Percentiles rank a stretch among this genome's conserved stretches.
phyloP scores from a whole-genome alignment of 2,329 filamentous ascomycete species.

The Clonostachys solani region DNA sequence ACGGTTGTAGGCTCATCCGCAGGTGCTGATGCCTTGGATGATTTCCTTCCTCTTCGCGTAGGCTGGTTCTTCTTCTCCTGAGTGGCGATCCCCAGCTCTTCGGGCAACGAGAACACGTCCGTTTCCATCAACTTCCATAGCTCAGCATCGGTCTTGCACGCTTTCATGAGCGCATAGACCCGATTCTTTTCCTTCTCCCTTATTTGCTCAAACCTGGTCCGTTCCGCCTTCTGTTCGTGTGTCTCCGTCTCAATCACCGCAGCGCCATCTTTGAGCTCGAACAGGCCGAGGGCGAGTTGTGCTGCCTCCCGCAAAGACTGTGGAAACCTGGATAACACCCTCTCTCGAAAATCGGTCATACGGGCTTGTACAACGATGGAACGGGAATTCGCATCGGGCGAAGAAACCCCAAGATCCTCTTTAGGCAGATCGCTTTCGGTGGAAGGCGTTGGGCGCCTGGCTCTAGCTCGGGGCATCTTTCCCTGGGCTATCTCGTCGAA shows the following conservation, averaged over 20 bases:
- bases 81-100: conserved; percentile 47
- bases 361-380: conserved; percentile 25
- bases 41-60: conserved; percentile 2
- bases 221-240: conserved; percentile 25
- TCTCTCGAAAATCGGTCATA: conserved; percentile 22
- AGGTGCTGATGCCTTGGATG: no score
- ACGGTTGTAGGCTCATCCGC: background rate
- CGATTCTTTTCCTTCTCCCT: conserved; percentile 42
- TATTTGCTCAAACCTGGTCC: conserved; percentile 24
- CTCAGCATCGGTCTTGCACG: conserved; percentile 54
- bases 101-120: conserved; percentile 61
- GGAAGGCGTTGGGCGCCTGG: background rate
- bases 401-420: background rate
- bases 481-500: conserved; percentile 36
- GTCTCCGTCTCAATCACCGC: conserved; percentile 20
- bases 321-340: conserved; percentile 30
- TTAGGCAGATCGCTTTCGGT: background rate
- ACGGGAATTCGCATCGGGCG: conserved; percentile 8
- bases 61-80: background rate
- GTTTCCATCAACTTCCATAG: conserved; percentile 64
- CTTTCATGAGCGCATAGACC: conserved; percentile 49
- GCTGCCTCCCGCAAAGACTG: conserved; percentile 30
- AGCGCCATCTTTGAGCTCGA: conserved; percentile 22
- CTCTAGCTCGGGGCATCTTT: conserved; percentile 18
- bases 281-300: conserved; percentile 30